phyloP scores from a whole-genome alignment of 768 basidiomycete genomes.

The Cyathus striatus region DNA sequence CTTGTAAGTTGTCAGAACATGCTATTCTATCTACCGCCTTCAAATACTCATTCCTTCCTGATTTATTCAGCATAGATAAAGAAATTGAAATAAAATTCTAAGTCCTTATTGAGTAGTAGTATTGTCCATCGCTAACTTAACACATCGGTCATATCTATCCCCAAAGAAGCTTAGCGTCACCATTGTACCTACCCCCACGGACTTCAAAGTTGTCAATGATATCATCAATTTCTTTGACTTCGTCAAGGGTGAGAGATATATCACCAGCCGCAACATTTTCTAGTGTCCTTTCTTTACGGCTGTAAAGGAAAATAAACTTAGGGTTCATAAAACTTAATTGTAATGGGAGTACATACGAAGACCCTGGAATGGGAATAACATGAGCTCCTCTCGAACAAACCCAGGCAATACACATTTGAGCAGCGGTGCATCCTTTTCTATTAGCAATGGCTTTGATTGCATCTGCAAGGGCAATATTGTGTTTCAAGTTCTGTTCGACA shows the following conservation, averaged over 20 bases:
- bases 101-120: too few species aligned
- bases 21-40: too few species aligned
- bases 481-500: slow-evolving; percentile 27
- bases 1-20: too few species aligned
- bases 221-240: slow-evolving; percentile 32
- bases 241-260: slow-evolving; percentile 32
- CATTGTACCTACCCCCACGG: background rate
- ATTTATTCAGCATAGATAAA: too few species aligned
- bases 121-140: too few species aligned
- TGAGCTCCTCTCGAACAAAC: slow-evolving; percentile 30
- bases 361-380: slow-evolving; percentile 49
- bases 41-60: too few species aligned
- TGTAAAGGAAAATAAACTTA: background rate
- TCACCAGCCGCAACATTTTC: slow-evolving; percentile 42
- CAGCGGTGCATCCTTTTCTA: slow-evolving; percentile 35
- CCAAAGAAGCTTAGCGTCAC: too few species aligned
- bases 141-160: too few species aligned
- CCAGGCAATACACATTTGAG: slow-evolving; percentile 41
- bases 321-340: background rate
- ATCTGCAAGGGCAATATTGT: slow-evolving; percentile 41
- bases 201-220: slow-evolving; percentile 16
- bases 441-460: slow-evolving; percentile 31
- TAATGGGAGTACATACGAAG: slow-evolving; percentile 24
- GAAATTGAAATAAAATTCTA: too few species aligned
- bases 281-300: slow-evolving; percentile 22